Conservation (phyloP, 768 basidiomycete species). For the Hysterangium stoloniferum region DNA sequence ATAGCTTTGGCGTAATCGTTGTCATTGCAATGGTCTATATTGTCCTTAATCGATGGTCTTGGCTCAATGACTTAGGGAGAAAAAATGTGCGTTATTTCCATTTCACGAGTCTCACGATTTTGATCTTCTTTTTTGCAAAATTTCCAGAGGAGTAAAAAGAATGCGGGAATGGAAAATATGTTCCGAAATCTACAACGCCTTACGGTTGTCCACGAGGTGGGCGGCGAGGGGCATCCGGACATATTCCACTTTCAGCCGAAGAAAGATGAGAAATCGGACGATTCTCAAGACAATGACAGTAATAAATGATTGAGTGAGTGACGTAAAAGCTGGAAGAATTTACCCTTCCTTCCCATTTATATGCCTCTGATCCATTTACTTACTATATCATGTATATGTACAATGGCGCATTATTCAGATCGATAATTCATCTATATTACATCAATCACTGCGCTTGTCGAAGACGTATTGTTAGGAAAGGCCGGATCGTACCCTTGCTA, state of each 20-base stretch:
- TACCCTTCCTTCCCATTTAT: neutral
- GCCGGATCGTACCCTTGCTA: too few species aligned
- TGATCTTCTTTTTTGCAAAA: neutral
- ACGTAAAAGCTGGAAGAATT: neutral
- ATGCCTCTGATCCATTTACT: too few species aligned
- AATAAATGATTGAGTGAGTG: neutral
- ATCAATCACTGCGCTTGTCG: too few species aligned
- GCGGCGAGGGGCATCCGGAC: neutral
- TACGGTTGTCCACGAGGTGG: slow-evolving; percentile 32
- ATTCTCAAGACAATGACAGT: neutral
- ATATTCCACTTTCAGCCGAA: slow-evolving; percentile 1
- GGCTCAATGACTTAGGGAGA: slow-evolving; percentile 33
- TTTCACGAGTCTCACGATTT: neutral
- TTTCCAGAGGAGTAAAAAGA: slow-evolving; percentile 27
- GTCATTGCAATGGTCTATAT: slow-evolving; percentile 30
- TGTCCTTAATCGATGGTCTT: slow-evolving; percentile 30
- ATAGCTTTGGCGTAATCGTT: slow-evolving; percentile 33
- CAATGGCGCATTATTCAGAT: too few species aligned
- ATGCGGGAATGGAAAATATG: slow-evolving; percentile 33
- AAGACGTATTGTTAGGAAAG: too few species aligned
- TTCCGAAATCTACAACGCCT: slow-evolving; percentile 31
- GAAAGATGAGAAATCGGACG: neutral
- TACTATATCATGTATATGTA: too few species aligned
- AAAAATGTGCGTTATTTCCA: slow-evolving; percentile 14
- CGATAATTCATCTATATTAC: too few species aligned